These are phyloP conservation scores for Pichia scutulata DNA, from an alignment of 805 yeast species.

Conservation along the genomic window DNA sequence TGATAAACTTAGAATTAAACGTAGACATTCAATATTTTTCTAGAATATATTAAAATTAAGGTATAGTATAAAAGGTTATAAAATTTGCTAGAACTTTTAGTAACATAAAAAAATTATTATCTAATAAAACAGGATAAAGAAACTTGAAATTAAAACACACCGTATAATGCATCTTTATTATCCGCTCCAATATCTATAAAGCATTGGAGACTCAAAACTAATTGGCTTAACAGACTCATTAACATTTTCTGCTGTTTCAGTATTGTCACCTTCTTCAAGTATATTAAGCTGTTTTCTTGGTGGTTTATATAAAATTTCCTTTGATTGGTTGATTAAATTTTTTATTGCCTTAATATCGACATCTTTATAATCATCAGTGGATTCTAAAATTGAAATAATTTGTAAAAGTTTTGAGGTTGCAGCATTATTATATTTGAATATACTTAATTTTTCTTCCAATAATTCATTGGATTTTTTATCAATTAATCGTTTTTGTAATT, in stretches of 20 bases:
- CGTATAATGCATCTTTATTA: constrained; percentile 13
- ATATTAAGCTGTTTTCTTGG: constrained; percentile 28
- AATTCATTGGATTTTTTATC: constrained; percentile 60
- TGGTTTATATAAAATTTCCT: constrained; percentile 23
- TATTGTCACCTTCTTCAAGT: constrained; percentile 24
- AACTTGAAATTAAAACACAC: background rate
- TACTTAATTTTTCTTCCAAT: constrained; percentile 57
- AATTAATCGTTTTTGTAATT: constrained; percentile 52
- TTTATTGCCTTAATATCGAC: constrained; percentile 15
- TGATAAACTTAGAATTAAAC: no score
- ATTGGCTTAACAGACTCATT: constrained; percentile 40
- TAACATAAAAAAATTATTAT: background rate
- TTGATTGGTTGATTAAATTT: constrained; percentile 23
- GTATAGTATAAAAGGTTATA: background rate
- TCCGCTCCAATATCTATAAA: constrained; percentile 63
- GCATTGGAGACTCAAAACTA: constrained; percentile 53
- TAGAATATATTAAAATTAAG: no score
- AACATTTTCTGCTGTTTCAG: constrained; percentile 15
- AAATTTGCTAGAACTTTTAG: background rate
- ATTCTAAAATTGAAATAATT: constrained; percentile 25
- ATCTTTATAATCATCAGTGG: constrained; percentile 1
- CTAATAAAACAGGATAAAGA: background rate
- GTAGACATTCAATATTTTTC: no score
- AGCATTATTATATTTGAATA: constrained; percentile 49
- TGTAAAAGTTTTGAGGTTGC: constrained; percentile 42